A percentile compares a stretch with the other conserved stretches of the same genome.
Evolutionary conservation across 176 grass and related monocot genomes (phyloP).

Genomic region (Ensete ventricosum): DNA sequence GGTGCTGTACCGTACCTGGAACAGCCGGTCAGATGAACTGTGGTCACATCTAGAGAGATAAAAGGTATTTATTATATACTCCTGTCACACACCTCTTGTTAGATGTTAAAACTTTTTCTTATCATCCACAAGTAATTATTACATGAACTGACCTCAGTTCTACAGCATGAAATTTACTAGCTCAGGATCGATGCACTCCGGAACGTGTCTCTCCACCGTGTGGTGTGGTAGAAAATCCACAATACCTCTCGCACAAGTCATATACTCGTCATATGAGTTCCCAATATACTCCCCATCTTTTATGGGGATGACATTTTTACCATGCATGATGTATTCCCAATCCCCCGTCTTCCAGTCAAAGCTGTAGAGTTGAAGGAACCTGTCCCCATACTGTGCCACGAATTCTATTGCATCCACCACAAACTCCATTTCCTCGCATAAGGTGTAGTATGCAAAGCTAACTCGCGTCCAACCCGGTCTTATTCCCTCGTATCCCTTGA

Average conservation of each 20-base stretch:
- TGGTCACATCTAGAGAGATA: no score
- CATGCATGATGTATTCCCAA: slow-evolving; percentile 28
- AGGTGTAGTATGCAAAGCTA: slow-evolving; percentile 66
- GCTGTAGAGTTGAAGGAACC: slow-evolving; percentile 45
- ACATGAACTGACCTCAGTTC: not conserved
- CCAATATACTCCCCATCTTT: not conserved
- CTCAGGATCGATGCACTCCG: not conserved
- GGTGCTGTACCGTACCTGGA: no score
- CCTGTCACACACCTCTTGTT: no score
- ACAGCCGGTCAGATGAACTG: no score
- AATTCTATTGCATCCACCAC: slow-evolving; percentile 50
- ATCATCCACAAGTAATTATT: no score
- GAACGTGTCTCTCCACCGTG: not conserved
- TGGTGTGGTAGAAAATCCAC: not conserved
- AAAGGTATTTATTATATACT: no score
- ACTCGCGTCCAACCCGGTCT: slow-evolving; percentile 77
- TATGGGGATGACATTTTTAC: not conserved
- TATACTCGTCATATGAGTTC: not conserved
- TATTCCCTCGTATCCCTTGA: slow-evolving; percentile 55
- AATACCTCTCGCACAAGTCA: not conserved
- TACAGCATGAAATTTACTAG: not conserved
- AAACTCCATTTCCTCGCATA: slow-evolving; percentile 50
- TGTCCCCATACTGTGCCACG: slow-evolving; percentile 41
- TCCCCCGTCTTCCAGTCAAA: slow-evolving; percentile 61
- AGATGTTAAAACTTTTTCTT: no score